Evolutionary conservation across 208 protist genomes (phyloP).

Genomic region (Trypanosoma cruzi): DNA sequence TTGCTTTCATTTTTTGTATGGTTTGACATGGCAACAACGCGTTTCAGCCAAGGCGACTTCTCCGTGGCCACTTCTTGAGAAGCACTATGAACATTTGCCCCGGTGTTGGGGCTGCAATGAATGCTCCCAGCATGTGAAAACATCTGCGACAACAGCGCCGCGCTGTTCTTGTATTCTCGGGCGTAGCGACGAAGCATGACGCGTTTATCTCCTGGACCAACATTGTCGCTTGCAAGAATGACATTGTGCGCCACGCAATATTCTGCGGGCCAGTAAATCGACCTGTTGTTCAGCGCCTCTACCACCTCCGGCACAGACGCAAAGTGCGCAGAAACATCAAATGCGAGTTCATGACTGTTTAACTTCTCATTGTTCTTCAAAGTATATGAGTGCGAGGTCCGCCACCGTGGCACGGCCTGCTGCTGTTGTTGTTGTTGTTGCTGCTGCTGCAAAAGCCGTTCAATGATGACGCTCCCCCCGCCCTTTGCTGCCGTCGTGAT

Average conservation of each 20-base stretch:
- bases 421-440: conserved; percentile 32
- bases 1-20: neutral
- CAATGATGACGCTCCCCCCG: conserved; percentile 28
- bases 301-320: conserved; percentile 50
- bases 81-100: conserved; percentile 13
- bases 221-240: conserved; percentile 64
- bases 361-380: conserved; percentile 85
- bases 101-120: conserved; percentile 2
- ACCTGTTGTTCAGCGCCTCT: conserved; percentile 67
- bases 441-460: conserved; percentile 39
- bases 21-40: neutral
- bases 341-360: conserved; percentile 43
- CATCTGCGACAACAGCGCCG: conserved; percentile 22
- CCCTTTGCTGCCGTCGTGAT: conserved; percentile 14
- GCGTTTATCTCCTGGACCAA: conserved; percentile 61
- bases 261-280: conserved; percentile 78
- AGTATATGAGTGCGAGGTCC: conserved; percentile 46
- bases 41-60: conserved; percentile 20
- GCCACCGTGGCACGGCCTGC: conserved; percentile 51
- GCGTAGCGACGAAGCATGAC: conserved; percentile 74
- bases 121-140: conserved; percentile 11
- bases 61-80: conserved; percentile 5
- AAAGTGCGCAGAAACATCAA: conserved; percentile 73
- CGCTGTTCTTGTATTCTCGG: conserved; percentile 59
- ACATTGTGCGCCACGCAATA: conserved; percentile 79